Evolutionary conservation across 2,329 filamentous ascomycete genomes (phyloP), one percentile per base, ranked within the genome.

Genomic region (Moelleriella libera): DNA sequence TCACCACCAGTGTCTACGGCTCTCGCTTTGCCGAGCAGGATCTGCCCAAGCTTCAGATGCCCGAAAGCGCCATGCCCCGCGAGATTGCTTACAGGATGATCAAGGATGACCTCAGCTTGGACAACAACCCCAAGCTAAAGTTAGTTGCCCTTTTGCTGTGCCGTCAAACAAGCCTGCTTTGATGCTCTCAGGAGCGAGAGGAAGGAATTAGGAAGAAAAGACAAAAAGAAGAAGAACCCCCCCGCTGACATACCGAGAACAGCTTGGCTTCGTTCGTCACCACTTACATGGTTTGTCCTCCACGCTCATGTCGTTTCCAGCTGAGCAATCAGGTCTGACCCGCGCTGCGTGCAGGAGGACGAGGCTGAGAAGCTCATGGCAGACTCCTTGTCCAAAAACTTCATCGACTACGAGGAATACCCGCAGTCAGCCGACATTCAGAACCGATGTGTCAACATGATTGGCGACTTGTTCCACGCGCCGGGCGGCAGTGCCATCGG

Each of bases 51-150:
- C 72, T 85, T 60, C 83, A 88, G 68, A 96, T 97, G 79, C 88
- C 90, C 1, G 88, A 95, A 57, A 59, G 68, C 21, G 86, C 94
- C 67, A 95, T 96, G 89, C 90, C 90, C 43, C 81, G 78, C 56
- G 85, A 94, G 55, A 78, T 95, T 46, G 90, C 90, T n/a, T 95
- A 96, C 65, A 83, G 88, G 45, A 85, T 96, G 85, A 96, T 96
- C 73, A 90, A 88, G 71, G 90, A 96, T 63, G 87, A 95, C 60
- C 72, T 96, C 53, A 92, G 85, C 53, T 72, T 96, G 46, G 90
- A 97, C 62, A 88, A 88, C 48, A 94, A 90, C 57, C 88, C 88
- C 7, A 90, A 88, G 74, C 75, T 94, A 53, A 87, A 83, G 82
- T 85, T 68, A 55, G 73, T 30, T 10, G 21, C 21, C 21, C 21